Conservation (phyloP, 495 filamentous ascomycete species). For the Penicillium odoratum region DNA sequence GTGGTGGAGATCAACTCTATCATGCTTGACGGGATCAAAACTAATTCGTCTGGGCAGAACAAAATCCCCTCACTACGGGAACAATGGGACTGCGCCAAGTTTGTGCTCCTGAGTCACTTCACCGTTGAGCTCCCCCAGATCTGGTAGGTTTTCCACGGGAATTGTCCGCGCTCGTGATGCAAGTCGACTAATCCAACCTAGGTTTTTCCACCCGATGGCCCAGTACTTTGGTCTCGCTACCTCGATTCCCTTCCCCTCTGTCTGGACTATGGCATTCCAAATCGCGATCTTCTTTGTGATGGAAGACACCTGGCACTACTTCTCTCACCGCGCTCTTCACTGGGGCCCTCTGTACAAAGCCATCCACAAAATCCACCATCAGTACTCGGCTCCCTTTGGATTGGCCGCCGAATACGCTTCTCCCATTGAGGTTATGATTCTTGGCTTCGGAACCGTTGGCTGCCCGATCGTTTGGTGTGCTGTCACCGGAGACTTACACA, state of each 20-base stretch:
- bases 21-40: not conserved
- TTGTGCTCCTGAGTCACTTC: conserved; percentile 91
- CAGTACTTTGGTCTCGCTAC: conserved; percentile 88
- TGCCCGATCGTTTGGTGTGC: conserved; percentile 83
- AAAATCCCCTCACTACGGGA: conserved; percentile 88
- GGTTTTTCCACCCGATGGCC: conserved; percentile 97
- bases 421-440: conserved; percentile 94
- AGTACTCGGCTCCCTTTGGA: conserved; percentile 95
- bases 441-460: conserved; percentile 89
- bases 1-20: conserved; percentile 19
- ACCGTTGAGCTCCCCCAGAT: conserved; percentile 98
- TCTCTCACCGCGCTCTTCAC: conserved; percentile 90
- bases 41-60: conserved; percentile 49
- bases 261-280: conserved; percentile 85
- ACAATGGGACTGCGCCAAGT: conserved; percentile 89
- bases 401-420: conserved; percentile 97
- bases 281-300: conserved; percentile 93
- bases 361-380: conserved; percentile 98
- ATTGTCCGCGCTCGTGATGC: not conserved
- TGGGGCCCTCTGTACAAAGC: conserved; percentile 92
- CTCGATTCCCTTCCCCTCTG: conserved; percentile 82
- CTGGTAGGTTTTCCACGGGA: conserved; percentile 55
- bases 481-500: conserved; percentile 82
- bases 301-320: conserved; percentile 99
- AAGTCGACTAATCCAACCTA: conserved; percentile 14